Percentiles rank a stretch among this genome's conserved stretches.
Conservation (phyloP, 176 grass and related monocot species). For the Carex kokanica region DNA sequence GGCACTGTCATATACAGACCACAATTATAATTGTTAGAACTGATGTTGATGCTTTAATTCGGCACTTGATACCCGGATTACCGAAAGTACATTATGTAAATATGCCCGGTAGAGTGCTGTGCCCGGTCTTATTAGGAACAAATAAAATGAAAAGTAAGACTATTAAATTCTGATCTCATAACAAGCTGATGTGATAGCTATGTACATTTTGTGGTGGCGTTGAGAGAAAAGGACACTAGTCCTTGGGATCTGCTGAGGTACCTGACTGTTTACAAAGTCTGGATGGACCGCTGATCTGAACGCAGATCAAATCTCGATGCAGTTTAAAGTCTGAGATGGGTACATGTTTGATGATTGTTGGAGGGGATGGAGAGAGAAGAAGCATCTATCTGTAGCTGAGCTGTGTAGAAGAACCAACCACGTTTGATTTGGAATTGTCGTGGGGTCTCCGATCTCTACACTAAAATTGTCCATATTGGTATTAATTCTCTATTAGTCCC, state of each 20-base stretch:
- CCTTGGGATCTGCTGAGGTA: background rate
- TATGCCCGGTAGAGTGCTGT: too few species aligned
- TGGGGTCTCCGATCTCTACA: background rate
- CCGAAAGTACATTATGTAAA: too few species aligned
- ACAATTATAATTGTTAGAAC: too few species aligned
- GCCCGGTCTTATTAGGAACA: too few species aligned
- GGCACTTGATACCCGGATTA: too few species aligned
- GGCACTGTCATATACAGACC: too few species aligned
- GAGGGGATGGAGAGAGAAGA: background rate
- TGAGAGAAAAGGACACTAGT: background rate
- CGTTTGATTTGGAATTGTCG: background rate
- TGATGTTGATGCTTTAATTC: too few species aligned
- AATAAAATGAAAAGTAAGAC: too few species aligned
- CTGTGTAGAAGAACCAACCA: background rate
- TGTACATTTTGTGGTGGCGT: constrained; percentile 1
- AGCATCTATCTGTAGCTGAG: too few species aligned
- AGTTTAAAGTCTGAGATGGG: background rate
- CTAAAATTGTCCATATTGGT: constrained; percentile 17
- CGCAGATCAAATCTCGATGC: background rate
- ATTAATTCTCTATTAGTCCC: background rate
- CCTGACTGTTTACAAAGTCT: background rate
- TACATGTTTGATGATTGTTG: background rate
- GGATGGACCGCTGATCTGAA: background rate
- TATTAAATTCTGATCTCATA: background rate
- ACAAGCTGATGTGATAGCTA: background rate